Conservation (phyloP, 2,329 filamentous ascomycete species). For the Domatiomyces catenatus region DNA sequence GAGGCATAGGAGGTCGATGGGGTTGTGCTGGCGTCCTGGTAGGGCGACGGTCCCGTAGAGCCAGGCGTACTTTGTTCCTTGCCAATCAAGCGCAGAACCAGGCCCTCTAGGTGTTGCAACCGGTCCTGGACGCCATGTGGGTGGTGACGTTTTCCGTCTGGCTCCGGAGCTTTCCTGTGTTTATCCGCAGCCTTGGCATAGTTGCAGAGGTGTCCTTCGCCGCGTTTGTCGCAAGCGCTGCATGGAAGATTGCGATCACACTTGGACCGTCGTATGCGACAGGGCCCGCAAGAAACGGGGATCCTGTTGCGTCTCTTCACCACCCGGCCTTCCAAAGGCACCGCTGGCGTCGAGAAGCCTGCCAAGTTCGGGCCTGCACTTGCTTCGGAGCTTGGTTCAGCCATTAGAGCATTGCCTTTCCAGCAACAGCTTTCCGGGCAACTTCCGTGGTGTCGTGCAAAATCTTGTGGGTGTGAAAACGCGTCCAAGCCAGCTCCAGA, state of each 20-base stretch:
- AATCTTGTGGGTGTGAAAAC: background rate
- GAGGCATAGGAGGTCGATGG: background rate
- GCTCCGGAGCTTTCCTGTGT: background rate
- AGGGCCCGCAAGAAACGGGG: background rate
- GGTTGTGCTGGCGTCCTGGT: background rate
- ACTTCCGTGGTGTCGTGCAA: background rate
- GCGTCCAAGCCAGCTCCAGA: background rate
- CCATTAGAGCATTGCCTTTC: background rate
- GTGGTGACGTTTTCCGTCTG: background rate
- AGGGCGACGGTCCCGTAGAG: background rate
- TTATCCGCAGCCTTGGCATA: background rate
- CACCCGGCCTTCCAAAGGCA: background rate
- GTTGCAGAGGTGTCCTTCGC: conserved; percentile 1
- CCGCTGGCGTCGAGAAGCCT: conserved; percentile 5
- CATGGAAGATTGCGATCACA: background rate
- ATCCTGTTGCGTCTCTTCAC: background rate
- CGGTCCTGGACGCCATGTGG: background rate
- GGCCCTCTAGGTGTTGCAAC: background rate
- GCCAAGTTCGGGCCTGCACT: conserved; percentile 8
- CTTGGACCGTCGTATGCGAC: background rate
- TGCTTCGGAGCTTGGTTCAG: background rate
- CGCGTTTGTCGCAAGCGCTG: background rate
- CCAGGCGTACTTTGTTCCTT: background rate
- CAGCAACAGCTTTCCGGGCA: background rate
- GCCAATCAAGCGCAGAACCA: background rate